These are phyloP conservation scores for Asterophora lycoperdoides DNA, from an alignment of 768 basidiomycete species.

Conservation along the genomic window DNA sequence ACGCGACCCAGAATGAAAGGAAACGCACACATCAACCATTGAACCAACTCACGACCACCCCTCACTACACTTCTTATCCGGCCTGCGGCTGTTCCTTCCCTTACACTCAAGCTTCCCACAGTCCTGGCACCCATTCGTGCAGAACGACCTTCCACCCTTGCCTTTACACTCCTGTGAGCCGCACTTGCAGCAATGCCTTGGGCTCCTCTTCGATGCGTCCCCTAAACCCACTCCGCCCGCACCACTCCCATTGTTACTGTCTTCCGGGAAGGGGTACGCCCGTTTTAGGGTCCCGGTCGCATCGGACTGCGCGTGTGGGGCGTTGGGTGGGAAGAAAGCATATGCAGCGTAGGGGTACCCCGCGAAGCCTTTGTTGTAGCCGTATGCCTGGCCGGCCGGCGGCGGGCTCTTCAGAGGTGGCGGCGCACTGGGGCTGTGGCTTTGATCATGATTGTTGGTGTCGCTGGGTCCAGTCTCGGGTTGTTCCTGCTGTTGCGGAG, in stretches of 20 bases:
- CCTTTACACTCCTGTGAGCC: slow-evolving; percentile 80
- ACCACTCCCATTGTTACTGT: slow-evolving; percentile 16
- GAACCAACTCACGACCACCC: slow-evolving; percentile 29
- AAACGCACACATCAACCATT: not conserved
- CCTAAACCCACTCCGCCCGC: slow-evolving; percentile 32
- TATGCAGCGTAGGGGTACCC: slow-evolving; percentile 14
- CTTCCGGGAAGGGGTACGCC: slow-evolving; percentile 18
- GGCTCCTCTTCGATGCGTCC: slow-evolving; percentile 53
- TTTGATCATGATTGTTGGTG: too few species aligned
- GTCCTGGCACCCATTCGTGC: slow-evolving; percentile 72
- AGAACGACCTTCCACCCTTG: slow-evolving; percentile 73
- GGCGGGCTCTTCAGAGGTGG: slow-evolving; percentile 13
- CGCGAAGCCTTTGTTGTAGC: slow-evolving; percentile 12
- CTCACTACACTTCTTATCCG: slow-evolving; percentile 70
- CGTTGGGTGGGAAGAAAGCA: slow-evolving; percentile 13
- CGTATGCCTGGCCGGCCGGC: slow-evolving; percentile 21
- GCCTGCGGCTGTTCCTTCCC: slow-evolving; percentile 72
- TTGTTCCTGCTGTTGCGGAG: not conserved
- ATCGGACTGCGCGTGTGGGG: not conserved
- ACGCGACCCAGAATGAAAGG: not conserved
- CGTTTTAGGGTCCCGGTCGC: slow-evolving; percentile 14
- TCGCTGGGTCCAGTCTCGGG: slow-evolving; percentile 15
- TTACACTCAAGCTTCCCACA: slow-evolving; percentile 78
- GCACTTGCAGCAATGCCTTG: slow-evolving; percentile 78
- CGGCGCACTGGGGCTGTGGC: slow-evolving; percentile 11